phyloP scores from a whole-genome alignment of 2,329 filamentous ascomycete genomes.

The Diatrype stigma region DNA sequence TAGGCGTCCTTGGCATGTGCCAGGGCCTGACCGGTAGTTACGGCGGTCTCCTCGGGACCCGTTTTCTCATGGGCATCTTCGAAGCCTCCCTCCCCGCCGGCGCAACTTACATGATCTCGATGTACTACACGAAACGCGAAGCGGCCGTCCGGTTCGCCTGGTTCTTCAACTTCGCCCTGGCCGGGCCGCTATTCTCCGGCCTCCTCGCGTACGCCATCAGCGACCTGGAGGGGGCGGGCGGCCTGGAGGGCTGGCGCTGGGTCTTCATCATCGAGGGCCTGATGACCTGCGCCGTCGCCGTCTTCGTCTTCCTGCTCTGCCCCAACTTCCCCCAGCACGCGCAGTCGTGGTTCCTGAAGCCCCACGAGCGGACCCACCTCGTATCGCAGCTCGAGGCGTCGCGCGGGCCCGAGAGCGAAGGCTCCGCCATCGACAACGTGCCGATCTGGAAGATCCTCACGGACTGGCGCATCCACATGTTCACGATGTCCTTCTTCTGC shows the following conservation, averaged over 20 bases:
- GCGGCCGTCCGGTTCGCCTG: conserved; percentile 23
- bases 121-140: conserved; percentile 24
- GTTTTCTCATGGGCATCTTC: conserved; percentile 72
- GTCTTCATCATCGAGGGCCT: conserved; percentile 39
- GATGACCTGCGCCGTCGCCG: conserved; percentile 16
- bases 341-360: conserved; percentile 23
- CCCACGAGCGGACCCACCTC: conserved; percentile 19
- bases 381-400: conserved; percentile 18
- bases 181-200: conserved; percentile 34
- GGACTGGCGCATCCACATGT: conserved; percentile 26
- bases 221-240: conserved; percentile 34
- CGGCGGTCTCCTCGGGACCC: conserved; percentile 28
- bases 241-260: conserved; percentile 39
- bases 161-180: conserved; percentile 34
- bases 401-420: conserved; percentile 19
- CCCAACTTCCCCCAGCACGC: conserved; percentile 25
- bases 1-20: conserved; percentile 37
- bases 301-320: conserved; percentile 17
- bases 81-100: conserved; percentile 42
- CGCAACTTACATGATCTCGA: conserved; percentile 25
- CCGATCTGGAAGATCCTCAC: conserved; percentile 20
- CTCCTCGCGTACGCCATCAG: conserved; percentile 38
- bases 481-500: conserved; percentile 27
- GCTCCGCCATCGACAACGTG: conserved; percentile 18
- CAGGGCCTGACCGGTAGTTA: conserved; percentile 37